Conservation (phyloP, 495 filamentous ascomycete genomes). For the Aspergillus kassunensis region DNA sequence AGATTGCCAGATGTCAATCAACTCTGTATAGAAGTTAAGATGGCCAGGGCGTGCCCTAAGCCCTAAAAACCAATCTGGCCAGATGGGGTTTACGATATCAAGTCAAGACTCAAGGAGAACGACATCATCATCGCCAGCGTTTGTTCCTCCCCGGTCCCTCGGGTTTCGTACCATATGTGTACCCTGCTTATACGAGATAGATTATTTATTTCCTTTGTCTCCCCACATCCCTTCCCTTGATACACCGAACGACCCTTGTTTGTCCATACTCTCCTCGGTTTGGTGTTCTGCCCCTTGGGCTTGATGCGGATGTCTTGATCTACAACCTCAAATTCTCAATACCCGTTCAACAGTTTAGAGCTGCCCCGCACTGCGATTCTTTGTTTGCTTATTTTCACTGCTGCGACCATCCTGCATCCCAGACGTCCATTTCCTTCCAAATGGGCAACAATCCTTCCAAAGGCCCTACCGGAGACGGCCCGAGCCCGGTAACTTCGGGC, state of each 20-base stretch:
- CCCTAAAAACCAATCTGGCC: constrained; percentile 20
- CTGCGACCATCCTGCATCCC: background rate
- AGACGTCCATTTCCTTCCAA: constrained; percentile 27
- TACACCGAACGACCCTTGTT: background rate
- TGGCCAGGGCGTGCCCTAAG: constrained; percentile 17
- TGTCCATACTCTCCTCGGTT: background rate
- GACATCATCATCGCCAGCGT: constrained; percentile 20
- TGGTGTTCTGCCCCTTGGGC: constrained; percentile 11
- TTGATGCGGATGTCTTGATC: constrained; percentile 20
- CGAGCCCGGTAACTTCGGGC: constrained; percentile 24
- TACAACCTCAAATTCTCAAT: constrained; percentile 5
- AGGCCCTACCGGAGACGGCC: constrained; percentile 36
- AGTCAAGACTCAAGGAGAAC: background rate
- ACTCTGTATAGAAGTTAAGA: too few species aligned
- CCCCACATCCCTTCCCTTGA: background rate
- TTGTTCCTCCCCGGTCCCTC: constrained; percentile 1
- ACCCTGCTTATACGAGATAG: constrained; percentile 5
- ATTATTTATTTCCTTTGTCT: constrained; percentile 6
- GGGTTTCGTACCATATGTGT: constrained; percentile 4
- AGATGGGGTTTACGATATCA: constrained; percentile 19
- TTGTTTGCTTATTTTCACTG: background rate
- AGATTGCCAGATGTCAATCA: too few species aligned
- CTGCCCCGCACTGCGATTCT: background rate
- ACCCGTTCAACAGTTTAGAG: constrained; percentile 3
- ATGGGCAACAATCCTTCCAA: constrained; percentile 53